phyloP scores from a whole-genome alignment of 768 basidiomycete species.

The Leucocoprinus leucothites region DNA sequence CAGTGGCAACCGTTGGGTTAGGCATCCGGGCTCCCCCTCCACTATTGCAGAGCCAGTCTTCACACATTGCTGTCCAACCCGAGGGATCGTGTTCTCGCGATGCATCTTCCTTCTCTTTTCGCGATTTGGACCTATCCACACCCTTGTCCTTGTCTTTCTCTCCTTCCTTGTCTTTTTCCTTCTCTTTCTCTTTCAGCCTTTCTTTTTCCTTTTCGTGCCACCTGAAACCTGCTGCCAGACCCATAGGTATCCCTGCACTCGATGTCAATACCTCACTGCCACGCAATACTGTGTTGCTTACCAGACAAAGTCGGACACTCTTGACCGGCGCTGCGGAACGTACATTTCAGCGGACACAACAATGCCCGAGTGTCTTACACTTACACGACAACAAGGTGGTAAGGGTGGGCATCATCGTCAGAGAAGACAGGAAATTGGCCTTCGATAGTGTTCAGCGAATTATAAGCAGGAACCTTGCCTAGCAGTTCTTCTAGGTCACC shows the following conservation, averaged over 20 bases:
- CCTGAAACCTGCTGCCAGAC: constrained; percentile 74
- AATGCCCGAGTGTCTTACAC: constrained; percentile 19
- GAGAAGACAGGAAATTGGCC: constrained; percentile 45
- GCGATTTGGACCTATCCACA: constrained; percentile 10
- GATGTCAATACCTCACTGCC: background rate
- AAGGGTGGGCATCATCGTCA: constrained; percentile 57
- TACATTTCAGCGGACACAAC: constrained; percentile 12
- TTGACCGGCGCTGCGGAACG: constrained; percentile 49
- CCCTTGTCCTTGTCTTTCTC: constrained; percentile 10
- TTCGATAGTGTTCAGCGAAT: constrained; percentile 19
- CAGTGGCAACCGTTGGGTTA: constrained; percentile 39
- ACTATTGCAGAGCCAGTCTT: constrained; percentile 65
- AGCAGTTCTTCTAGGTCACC: constrained; percentile 73
- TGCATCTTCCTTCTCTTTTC: constrained; percentile 4
- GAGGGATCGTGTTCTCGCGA: constrained; percentile 22
- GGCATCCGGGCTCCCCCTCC: constrained; percentile 25
- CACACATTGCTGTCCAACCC: constrained; percentile 76
- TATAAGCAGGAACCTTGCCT: constrained; percentile 53
- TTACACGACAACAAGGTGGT: constrained; percentile 78
- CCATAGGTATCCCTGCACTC: constrained; percentile 69
- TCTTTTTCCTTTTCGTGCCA: constrained; percentile 32
- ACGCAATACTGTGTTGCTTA: constrained; percentile 18
- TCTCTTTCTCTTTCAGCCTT: constrained; percentile 30
- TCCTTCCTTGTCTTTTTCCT: constrained; percentile 14
- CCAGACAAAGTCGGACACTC: constrained; percentile 84